Percentiles rank a stretch among this genome's conserved stretches.
Conservation (phyloP, 495 filamentous ascomycete species). For the Aspergillus homomorphus region DNA sequence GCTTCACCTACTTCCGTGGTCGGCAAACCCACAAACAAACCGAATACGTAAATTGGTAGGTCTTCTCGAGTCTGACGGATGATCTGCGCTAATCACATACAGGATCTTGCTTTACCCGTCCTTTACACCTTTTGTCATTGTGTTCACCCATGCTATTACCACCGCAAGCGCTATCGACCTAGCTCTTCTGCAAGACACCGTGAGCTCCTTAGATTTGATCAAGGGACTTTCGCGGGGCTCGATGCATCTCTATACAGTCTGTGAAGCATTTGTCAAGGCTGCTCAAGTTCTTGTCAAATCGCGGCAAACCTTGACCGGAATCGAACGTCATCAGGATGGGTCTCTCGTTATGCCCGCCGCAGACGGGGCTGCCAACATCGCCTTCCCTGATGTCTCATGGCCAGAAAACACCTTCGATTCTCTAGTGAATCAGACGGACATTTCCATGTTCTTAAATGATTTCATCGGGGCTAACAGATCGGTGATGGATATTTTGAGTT, state of each 20-base stretch:
- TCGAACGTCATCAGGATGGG: slow-evolving; percentile 26
- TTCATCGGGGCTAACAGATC: slow-evolving; percentile 25
- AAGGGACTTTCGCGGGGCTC: slow-evolving; percentile 25
- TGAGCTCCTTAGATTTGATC: slow-evolving; percentile 22
- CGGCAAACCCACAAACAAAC: slow-evolving; percentile 27
- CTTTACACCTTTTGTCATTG: slow-evolving; percentile 26
- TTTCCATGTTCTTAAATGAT: slow-evolving; percentile 28
- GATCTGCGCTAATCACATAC: neutral
- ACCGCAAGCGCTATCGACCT: slow-evolving; percentile 18
- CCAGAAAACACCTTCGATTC: slow-evolving; percentile 21
- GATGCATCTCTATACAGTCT: slow-evolving; percentile 23
- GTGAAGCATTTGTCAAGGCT: slow-evolving; percentile 24
- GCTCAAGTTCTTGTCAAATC: slow-evolving; percentile 25
- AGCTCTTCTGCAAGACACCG: slow-evolving; percentile 22
- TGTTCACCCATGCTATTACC: slow-evolving; percentile 30
- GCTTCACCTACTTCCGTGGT: slow-evolving; percentile 23
- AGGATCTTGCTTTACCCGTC: slow-evolving; percentile 29
- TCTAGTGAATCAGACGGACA: slow-evolving; percentile 20
- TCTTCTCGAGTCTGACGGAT: neutral
- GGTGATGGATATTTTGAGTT: slow-evolving; percentile 26
- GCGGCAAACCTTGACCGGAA: slow-evolving; percentile 21
- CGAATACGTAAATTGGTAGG: slow-evolving; percentile 29
- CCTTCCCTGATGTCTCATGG: slow-evolving; percentile 24
- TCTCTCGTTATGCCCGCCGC: slow-evolving; percentile 18
- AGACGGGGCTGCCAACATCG: slow-evolving; percentile 18